Percentiles rank a stretch among this genome's conserved stretches.
Conservation (phyloP, 495 filamentous ascomycete species). For the Cercophora newfieldiana region DNA sequence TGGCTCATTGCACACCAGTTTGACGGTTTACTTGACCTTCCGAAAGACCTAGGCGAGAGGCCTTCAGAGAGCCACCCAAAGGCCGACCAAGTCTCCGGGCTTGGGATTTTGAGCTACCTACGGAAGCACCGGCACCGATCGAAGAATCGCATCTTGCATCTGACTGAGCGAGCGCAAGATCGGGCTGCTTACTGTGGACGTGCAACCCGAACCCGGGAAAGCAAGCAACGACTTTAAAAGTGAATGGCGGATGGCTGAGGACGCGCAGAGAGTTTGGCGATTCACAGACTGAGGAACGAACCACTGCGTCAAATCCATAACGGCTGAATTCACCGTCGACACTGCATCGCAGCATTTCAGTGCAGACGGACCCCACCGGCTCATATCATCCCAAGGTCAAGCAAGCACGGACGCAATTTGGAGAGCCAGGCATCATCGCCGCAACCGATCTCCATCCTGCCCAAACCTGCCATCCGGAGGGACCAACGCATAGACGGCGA, state of each 20-base stretch:
- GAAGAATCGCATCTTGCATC: neutral
- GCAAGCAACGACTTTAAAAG: neutral
- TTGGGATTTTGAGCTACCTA: neutral
- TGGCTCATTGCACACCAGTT: too few species aligned
- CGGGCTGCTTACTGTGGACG: neutral
- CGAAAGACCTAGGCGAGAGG: neutral
- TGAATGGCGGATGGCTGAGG: neutral
- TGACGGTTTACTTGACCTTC: neutral
- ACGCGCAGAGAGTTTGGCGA: neutral
- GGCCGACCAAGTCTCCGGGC: neutral
- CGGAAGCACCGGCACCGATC: conserved; percentile 2
- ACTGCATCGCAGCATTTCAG: neutral
- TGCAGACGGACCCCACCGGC: conserved; percentile 6
- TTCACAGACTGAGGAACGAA: neutral
- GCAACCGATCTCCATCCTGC: conserved; percentile 3
- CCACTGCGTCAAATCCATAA: neutral
- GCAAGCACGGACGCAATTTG: conserved; percentile 4
- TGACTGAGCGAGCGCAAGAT: neutral
- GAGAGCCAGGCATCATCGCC: conserved; percentile 1
- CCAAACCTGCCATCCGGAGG: conserved; percentile 3
- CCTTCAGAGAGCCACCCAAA: neutral
- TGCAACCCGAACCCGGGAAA: neutral
- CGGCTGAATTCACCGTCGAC: conserved; percentile 1
- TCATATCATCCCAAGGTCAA: neutral
- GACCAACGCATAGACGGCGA: conserved; percentile 5